Conservation (phyloP, 805 yeast species). For the Wickerhamomyces xylosicus region DNA sequence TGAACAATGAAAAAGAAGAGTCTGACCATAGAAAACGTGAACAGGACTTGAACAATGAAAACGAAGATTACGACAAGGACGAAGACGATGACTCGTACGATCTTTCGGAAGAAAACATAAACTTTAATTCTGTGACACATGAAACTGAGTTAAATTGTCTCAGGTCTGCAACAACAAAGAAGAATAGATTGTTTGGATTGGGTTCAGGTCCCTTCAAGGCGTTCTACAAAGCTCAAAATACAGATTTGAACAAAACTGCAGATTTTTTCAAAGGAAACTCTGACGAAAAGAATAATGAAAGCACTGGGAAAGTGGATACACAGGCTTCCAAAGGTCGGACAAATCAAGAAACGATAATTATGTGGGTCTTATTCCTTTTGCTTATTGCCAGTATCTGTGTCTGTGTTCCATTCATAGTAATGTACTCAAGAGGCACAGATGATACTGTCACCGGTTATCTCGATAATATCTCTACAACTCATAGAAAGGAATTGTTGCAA, state of each 20-base stretch:
- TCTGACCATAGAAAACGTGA: background rate
- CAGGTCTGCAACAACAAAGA: background rate
- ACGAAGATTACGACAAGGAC: background rate
- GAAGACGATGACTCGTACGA: background rate
- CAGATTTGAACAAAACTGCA: slow-evolving; percentile 4
- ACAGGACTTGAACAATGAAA: background rate
- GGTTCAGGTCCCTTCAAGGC: slow-evolving; percentile 4
- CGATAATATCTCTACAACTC: slow-evolving; percentile 15
- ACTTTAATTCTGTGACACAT: slow-evolving; percentile 3
- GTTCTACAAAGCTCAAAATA: slow-evolving; percentile 12
- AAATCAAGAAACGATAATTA: slow-evolving; percentile 4
- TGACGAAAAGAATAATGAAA: background rate
- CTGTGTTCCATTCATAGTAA: slow-evolving; percentile 14
- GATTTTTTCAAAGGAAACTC: background rate
- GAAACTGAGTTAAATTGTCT: slow-evolving; percentile 10
- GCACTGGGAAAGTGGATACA: background rate
- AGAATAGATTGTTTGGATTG: background rate
- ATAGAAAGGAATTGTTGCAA: slow-evolving; percentile 14
- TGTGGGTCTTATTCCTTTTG: slow-evolving; percentile 13
- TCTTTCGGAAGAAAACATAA: background rate
- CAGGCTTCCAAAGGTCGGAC: slow-evolving; percentile 1
- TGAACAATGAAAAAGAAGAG: background rate
- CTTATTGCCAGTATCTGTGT: slow-evolving; percentile 9
- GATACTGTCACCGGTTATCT: slow-evolving; percentile 20
- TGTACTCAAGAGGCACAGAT: slow-evolving; percentile 24